Evolutionary conservation across 441 rosid genomes (phyloP), one percentile per base, ranked within the genome.

Genomic region (Corymbia calophylla): DNA sequence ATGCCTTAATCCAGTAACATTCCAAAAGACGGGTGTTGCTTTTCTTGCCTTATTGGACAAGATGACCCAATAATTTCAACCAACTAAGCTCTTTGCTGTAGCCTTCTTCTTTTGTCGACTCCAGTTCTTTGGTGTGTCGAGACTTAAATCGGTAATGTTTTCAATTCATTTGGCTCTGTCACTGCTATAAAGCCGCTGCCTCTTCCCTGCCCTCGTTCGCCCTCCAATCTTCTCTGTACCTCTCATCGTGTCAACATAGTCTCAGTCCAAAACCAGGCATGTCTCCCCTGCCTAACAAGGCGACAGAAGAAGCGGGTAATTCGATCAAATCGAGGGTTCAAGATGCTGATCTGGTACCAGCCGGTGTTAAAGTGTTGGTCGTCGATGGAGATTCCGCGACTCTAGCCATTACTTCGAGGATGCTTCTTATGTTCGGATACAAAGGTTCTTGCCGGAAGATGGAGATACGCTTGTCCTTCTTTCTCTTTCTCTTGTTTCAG

Each of bases 301-400:
- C 10, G 6, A 13, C 51, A n/a, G 5, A 14, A 47, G 84, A 77
- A 39, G 84, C 6, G 13, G 84, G n/a, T 25, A 23, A 25, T 27
- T 77, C n/a, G 53, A 77, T 44, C 51, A 44, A 27, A 44, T 23
- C n/a, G n/a, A 44, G 84, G 84, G n/a, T 44, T 44, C 84, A 14
- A 25, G 6, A 55, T 35, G 66, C 68, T 13, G 68, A 86, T 55
- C 25, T 86, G 2, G 88, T 86, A 51, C 48, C 70, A 18, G 15
- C 12, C 21, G 84, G 91, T 73, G 31, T 92, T 80, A 84, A 88
- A 23, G 53, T 94, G 64, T 88, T 95, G 90, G 91, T 94, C 0
- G 89, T 95, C 86, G 96, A 95, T 18, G 87, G 84, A 81, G 92
- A 94, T 89, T 88, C 93, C 8, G 90, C 91, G 13, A 89, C 93